A percentile compares a stretch with the other conserved stretches of the same genome.
Evolutionary conservation across 768 basidiomycete species (phyloP).

Genomic region (Tulasnella sp.): DNA sequence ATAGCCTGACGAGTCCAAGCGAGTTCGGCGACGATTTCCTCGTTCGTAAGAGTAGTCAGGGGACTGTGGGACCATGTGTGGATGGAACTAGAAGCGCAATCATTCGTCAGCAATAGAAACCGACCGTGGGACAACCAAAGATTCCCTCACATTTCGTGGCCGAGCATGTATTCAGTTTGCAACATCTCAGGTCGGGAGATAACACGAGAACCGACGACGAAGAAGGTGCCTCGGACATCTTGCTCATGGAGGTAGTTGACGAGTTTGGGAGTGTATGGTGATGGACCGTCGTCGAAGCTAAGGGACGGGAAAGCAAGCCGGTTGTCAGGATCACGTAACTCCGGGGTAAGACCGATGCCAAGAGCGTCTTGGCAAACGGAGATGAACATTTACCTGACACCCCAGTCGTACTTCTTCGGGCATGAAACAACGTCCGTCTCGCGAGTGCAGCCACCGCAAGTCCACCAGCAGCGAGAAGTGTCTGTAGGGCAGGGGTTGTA

Average conservation of each 20-base stretch:
- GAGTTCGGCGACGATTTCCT: slow-evolving; percentile 86
- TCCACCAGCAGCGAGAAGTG: slow-evolving; percentile 82
- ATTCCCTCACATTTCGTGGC: slow-evolving; percentile 33
- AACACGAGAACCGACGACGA: slow-evolving; percentile 76
- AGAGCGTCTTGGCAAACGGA: neutral
- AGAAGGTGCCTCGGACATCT: slow-evolving; percentile 78
- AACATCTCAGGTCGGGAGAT: slow-evolving; percentile 73
- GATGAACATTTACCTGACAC: slow-evolving; percentile 50
- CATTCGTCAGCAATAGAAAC: neutral
- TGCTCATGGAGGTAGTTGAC: slow-evolving; percentile 66
- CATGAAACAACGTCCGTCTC: slow-evolving; percentile 62
- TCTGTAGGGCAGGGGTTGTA: slow-evolving; percentile 46
- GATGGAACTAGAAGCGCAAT: slow-evolving; percentile 50
- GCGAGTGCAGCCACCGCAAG: slow-evolving; percentile 71
- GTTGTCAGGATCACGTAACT: neutral
- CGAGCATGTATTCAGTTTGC: slow-evolving; percentile 53
- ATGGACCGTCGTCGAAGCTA: slow-evolving; percentile 81
- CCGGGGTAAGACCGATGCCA: slow-evolving; percentile 37
- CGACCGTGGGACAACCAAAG: too few species aligned
- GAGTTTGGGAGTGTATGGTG: slow-evolving; percentile 67
- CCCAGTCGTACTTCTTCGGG: slow-evolving; percentile 69
- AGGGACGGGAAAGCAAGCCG: neutral
- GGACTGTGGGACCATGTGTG: slow-evolving; percentile 85
- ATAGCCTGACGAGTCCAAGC: slow-evolving; percentile 90
- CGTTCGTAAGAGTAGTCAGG: slow-evolving; percentile 60